Evolutionary conservation across 2,329 filamentous ascomycete species (phyloP).

Genomic region (Tolypocladium tropicale): DNA sequence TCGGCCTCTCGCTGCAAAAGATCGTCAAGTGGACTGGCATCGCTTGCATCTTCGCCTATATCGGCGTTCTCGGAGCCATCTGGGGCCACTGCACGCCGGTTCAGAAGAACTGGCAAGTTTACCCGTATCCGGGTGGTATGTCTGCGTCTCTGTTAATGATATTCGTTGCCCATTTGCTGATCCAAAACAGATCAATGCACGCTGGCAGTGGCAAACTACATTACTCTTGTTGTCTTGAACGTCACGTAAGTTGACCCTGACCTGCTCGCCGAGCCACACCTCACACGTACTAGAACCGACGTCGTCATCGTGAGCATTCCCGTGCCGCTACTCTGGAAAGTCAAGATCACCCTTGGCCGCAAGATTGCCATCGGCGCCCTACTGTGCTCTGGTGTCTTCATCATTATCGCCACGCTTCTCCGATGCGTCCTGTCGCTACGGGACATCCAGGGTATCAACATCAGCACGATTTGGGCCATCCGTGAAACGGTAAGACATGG

Average conservation of each 20-base stretch:
- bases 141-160: neutral
- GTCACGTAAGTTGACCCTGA: neutral
- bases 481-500: slow-evolving; percentile 25
- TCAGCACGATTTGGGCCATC: slow-evolving; percentile 30
- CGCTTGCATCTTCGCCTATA: slow-evolving; percentile 18
- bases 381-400: slow-evolving; percentile 32
- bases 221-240: slow-evolving; percentile 17
- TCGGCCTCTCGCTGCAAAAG: slow-evolving; percentile 25
- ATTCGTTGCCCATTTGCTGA: neutral
- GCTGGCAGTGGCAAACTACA: slow-evolving; percentile 23
- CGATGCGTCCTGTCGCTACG: slow-evolving; percentile 28
- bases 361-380: slow-evolving; percentile 27
- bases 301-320: slow-evolving; percentile 27
- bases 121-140: slow-evolving; percentile 28
- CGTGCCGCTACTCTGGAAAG: slow-evolving; percentile 27
- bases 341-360: slow-evolving; percentile 23
- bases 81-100: slow-evolving; percentile 26
- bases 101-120: slow-evolving; percentile 27
- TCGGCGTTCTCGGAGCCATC: slow-evolving; percentile 21
- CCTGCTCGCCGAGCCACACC: too few relatives aligned
- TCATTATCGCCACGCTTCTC: slow-evolving; percentile 29
- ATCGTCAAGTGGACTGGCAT: slow-evolving; percentile 23
- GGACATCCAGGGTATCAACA: slow-evolving; percentile 24
- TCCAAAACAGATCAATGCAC: slow-evolving; percentile 20
- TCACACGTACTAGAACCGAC: slow-evolving; percentile 22